Evolutionary conservation across 306 rosid genomes (phyloP), one percentile per base, ranked within the genome.

Genomic region (Cucumis melo): DNA sequence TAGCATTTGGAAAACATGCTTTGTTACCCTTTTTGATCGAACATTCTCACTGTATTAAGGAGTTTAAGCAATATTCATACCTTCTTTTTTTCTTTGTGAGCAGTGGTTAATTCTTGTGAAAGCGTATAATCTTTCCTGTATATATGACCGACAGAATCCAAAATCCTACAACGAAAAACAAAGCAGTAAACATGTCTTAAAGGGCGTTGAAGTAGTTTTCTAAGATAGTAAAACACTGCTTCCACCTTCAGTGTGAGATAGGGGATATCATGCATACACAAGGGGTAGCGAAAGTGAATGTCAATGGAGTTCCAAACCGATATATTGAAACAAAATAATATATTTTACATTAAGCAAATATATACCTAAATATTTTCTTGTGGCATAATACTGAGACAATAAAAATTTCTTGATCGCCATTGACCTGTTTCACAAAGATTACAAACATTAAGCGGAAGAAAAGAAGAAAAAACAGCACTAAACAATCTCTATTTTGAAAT

Each of bases 41-140:
- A 29, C 5, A 51, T 10, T 73, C 17, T 27, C 34, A 17, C 58
- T 24, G 24, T 48, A n/a, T n/a, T n/a, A 24, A 10, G 27, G 7
- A 56, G 79, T 5, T 57, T 36, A 39, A 20, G 21, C 4, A 57
- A 38, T 56, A 21, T 8, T 41, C 12, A 5, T 82, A 94, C 98
- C 95, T 83, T 91, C 80, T 91, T 93, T 88, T 85, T 94, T 83
- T 90, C 98, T 84, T 90, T 91, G 8, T 38, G 89, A 56, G 48
- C 71, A 75, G 55, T n/a, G 0, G 81, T 66, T 61, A 61, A 75
- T 83, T 88, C 89, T 70, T 79, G 87, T 80, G 85, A 60, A 76
- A 75, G 24, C 70, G 76, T 82, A 81, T 74, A 80, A 80, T 88
- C 89, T 64, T 84, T 94, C 56, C 72, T 80, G 83, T 86, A 88